Conservation (phyloP, 345 rosid species). For the Pugionium dolabratum region DNA sequence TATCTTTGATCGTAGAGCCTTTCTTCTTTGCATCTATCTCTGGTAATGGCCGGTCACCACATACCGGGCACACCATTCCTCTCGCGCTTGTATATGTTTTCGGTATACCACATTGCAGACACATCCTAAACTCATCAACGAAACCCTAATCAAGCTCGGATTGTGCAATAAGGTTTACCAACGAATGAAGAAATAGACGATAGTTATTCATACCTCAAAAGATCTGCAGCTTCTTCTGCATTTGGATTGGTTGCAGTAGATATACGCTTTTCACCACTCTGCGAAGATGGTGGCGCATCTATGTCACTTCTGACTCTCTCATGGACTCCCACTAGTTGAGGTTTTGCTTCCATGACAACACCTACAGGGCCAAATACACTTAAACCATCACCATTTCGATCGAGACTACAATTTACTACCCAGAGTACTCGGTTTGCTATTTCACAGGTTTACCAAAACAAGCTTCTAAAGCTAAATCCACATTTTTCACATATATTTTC, state of each 20-base stretch:
- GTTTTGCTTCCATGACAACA: constrained; percentile 74
- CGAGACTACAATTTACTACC: background rate
- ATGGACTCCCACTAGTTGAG: constrained; percentile 82
- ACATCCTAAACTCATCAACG: constrained; percentile 54
- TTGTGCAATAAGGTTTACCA: background rate
- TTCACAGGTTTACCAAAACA: too few relatives aligned
- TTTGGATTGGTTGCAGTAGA: constrained; percentile 77
- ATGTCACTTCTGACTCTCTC: constrained; percentile 88
- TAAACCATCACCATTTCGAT: constrained; percentile 18
- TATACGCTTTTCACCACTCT: constrained; percentile 58
- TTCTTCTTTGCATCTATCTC: constrained; percentile 70
- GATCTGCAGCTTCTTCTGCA: constrained; percentile 91
- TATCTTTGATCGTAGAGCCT: constrained; percentile 80
- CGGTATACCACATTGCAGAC: constrained; percentile 88
- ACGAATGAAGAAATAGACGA: background rate
- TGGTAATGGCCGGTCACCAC: constrained; percentile 68
- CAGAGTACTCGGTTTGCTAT: too few relatives aligned
- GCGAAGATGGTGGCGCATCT: constrained; percentile 48
- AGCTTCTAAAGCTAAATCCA: background rate
- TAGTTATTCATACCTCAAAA: constrained; percentile 55
- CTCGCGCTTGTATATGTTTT: constrained; percentile 72
- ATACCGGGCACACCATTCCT: constrained; percentile 89
- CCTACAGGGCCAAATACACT: constrained; percentile 45
- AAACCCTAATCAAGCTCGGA: constrained; percentile 7
- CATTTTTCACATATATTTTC: background rate